Conservation (phyloP, 257 asterid species). For the Ehretia macrophylla region DNA sequence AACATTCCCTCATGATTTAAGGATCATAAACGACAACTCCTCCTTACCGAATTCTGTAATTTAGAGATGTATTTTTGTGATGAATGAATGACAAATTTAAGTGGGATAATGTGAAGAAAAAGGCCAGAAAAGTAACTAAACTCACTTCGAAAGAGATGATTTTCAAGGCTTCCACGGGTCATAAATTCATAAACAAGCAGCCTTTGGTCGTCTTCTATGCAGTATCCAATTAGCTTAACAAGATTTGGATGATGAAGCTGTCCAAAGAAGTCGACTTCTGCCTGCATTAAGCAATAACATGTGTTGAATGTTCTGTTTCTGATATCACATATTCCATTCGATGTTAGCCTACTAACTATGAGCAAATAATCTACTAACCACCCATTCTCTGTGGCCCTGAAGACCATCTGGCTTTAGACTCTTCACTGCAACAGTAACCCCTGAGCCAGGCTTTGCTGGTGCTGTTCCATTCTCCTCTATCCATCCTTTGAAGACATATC, state of each 20-base stretch:
- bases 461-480: slow-evolving; percentile 91
- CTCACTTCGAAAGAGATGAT: slow-evolving; percentile 93
- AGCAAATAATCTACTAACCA: slow-evolving; percentile 60
- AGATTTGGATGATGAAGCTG: slow-evolving; percentile 94
- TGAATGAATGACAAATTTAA: background rate
- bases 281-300: slow-evolving; percentile 49
- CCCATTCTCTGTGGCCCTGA: slow-evolving; percentile 99
- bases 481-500: slow-evolving; percentile 97
- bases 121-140: background rate
- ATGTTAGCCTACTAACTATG: slow-evolving; percentile 23
- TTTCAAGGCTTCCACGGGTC: slow-evolving; percentile 97
- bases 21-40: too few relatives aligned
- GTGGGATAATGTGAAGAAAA: background rate
- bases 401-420: slow-evolving; percentile 86
- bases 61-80: too few relatives aligned
- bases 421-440: slow-evolving; percentile 91
- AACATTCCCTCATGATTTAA: too few relatives aligned
- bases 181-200: slow-evolving; percentile 90
- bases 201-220: slow-evolving; percentile 93
- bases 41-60: too few relatives aligned
- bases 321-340: slow-evolving; percentile 14
- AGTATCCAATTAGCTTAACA: slow-evolving; percentile 83
- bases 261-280: slow-evolving; percentile 92
- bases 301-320: slow-evolving; percentile 11
- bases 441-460: slow-evolving; percentile 93